phyloP scores from a whole-genome alignment of 495 filamentous ascomycete species.

The Aspergillus bertholletiae region DNA sequence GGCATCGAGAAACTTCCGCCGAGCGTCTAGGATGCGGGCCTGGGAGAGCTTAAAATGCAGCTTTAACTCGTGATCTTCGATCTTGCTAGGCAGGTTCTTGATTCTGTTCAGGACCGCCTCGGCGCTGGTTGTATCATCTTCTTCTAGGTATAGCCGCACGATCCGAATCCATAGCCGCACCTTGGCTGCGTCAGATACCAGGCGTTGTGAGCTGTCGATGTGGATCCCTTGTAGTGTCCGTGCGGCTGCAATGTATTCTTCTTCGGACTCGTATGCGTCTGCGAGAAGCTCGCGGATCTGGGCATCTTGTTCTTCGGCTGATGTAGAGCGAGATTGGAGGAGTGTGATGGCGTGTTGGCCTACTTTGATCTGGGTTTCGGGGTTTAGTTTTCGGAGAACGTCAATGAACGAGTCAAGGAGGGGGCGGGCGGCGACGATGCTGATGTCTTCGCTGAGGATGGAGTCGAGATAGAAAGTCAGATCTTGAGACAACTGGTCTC shows the following conservation, averaged over 20 bases:
- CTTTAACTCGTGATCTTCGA: conserved; percentile 65
- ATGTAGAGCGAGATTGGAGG: conserved; percentile 62
- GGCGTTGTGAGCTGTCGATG: conserved; percentile 80
- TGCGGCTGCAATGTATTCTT: conserved; percentile 77
- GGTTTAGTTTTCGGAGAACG: conserved; percentile 51
- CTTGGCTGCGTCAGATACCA: conserved; percentile 73
- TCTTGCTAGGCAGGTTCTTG: conserved; percentile 82
- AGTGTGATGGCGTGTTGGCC: conserved; percentile 64
- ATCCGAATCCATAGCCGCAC: conserved; percentile 87
- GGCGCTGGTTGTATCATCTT: conserved; percentile 83
- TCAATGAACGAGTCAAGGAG: conserved; percentile 66
- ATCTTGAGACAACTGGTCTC: conserved; percentile 55
- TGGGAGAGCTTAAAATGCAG: conserved; percentile 87
- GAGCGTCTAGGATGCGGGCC: conserved; percentile 87
- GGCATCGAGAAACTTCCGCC: conserved; percentile 87
- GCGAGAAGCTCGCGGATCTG: conserved; percentile 78
- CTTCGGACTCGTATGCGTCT: conserved; percentile 73
- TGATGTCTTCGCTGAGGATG: conserved; percentile 63
- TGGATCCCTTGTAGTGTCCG: conserved; percentile 77
- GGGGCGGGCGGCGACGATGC: conserved; percentile 70
- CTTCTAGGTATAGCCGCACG: conserved; percentile 89
- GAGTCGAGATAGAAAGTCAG: conserved; percentile 66
- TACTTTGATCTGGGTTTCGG: conserved; percentile 64
- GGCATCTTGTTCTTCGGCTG: conserved; percentile 81
- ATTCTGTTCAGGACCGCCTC: conserved; percentile 87